Evolutionary conservation across 2,329 filamentous ascomycete species (phyloP), one percentile per base, ranked within the genome.

Genomic region (Escovopsis sp.): DNA sequence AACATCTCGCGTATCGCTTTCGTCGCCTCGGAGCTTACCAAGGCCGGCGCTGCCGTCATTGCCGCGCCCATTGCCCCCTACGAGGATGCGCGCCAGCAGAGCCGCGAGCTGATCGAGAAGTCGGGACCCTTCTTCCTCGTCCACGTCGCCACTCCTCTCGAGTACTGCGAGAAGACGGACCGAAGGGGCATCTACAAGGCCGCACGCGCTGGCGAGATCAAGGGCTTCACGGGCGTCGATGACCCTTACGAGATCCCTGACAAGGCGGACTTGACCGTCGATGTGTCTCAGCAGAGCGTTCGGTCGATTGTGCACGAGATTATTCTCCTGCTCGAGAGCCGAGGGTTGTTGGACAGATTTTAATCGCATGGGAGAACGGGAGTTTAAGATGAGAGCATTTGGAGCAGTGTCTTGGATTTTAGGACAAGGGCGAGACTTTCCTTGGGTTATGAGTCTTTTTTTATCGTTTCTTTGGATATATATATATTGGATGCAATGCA

Each of bases 1-100:
- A 96, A 98, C 77, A 86, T 98, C 61, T 82, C 80, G 47, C 88
- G 91, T 62, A 96, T 98, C 56, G 85, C 86, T 47, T 98, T 96
- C 62, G 91, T 98, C 36, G 87, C 91, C 26, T 83, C 85, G 1
- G 91, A 98, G 70, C 76, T 98, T 53, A 96, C 91, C 55, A 83
- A 85, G 58, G 79, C 91, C 33, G 88, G 91, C 48, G 83, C 91
- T 18, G 89, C 89, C 51, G 91, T 96, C 57, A 96, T 98, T 57
- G 89, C 88, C 4, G 87, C 89, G 3, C 91, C 91, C 32, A 98
- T 98, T 55, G 91, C 91, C 23, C 91, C 91, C 12, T 94, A 93
- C 60, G 85, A 93, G 60, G 67, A 73, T 43, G 80, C 83, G 48
- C 77, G 91, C 51, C 63, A 77, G 59, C 74, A 82, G 48, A 91